phyloP scores from a whole-genome alignment of 192 early-diverging fungal species.

The Entomortierella parvispora region DNA sequence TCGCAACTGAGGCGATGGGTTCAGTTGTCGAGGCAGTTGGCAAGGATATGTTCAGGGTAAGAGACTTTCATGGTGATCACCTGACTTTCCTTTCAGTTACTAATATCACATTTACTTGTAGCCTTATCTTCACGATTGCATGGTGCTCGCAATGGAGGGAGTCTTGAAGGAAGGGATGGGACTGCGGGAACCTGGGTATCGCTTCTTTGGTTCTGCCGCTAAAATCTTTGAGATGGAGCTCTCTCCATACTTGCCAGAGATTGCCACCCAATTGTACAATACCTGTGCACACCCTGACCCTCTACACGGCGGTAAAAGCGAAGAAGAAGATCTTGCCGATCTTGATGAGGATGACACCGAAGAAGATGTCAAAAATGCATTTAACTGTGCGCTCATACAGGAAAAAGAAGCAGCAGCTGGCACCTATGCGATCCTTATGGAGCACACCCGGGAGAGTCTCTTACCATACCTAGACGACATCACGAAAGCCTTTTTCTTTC shows the following conservation, averaged over 20 bases:
- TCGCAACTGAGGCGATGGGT: conserved; percentile 86
- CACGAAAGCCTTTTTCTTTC: conserved; percentile 66
- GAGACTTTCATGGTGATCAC: too few relatives aligned
- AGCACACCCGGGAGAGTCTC: conserved; percentile 74
- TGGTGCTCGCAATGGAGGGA: conserved; percentile 83
- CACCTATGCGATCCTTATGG: conserved; percentile 84
- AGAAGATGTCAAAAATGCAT: conserved; percentile 67
- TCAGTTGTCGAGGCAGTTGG: conserved; percentile 90
- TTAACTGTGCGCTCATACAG: conserved; percentile 83
- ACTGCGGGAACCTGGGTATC: conserved; percentile 85
- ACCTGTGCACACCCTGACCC: conserved; percentile 80
- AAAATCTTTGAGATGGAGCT: conserved; percentile 87
- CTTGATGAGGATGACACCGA: conserved; percentile 62
- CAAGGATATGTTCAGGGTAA: conserved; percentile 75
- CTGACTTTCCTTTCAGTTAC: too few relatives aligned
- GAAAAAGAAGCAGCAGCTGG: conserved; percentile 92
- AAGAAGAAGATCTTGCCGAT: conserved; percentile 48
- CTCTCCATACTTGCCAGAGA: conserved; percentile 72
- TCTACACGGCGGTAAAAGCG: too few relatives aligned
- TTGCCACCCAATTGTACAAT: conserved; percentile 82
- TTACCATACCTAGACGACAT: conserved; percentile 81
- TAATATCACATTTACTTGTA: too few relatives aligned
- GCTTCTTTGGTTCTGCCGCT: conserved; percentile 88
- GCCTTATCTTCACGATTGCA: conserved; percentile 77
- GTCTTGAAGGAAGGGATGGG: conserved; percentile 76